phyloP scores from a whole-genome alignment of 2,329 filamentous ascomycete species.

The Microascus cirrosus region DNA sequence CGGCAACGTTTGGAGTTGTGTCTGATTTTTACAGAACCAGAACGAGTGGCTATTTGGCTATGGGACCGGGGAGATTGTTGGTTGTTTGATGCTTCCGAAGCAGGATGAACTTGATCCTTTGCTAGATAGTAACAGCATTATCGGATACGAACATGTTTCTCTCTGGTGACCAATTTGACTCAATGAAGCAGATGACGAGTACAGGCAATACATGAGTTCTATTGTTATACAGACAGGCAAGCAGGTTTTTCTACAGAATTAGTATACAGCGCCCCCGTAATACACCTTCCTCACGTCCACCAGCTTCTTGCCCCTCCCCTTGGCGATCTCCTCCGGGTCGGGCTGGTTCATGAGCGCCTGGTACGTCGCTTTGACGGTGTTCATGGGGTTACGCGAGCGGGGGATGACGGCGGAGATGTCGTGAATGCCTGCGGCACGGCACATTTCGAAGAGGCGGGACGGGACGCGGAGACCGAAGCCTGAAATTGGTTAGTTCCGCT shows the following conservation, averaged over 20 bases:
- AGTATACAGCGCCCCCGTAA: constrained; percentile 69
- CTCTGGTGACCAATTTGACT: too few relatives aligned
- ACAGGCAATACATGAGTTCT: background rate
- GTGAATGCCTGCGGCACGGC: constrained; percentile 71
- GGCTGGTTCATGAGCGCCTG: constrained; percentile 73
- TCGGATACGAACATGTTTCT: background rate
- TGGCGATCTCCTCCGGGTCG: constrained; percentile 80
- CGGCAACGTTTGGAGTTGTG: background rate
- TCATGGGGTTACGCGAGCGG: constrained; percentile 90
- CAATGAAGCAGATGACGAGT: background rate
- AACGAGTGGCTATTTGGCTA: background rate
- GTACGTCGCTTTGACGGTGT: constrained; percentile 86
- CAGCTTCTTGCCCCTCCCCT: constrained; percentile 84
- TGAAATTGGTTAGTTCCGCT: constrained; percentile 22
- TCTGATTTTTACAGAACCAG: background rate
- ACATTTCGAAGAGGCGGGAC: constrained; percentile 89
- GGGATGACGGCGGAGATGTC: constrained; percentile 78
- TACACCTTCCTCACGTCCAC: constrained; percentile 96
- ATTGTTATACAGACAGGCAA: background rate
- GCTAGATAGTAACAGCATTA: background rate
- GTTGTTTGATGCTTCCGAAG: background rate
- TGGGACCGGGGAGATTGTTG: background rate
- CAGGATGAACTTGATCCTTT: background rate
- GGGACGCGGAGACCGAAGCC: constrained; percentile 92
- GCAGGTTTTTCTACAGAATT: constrained; percentile 12